Conservation (phyloP, 1,284 basidiomycete species). For the Apiotrichum veenhuisii region DNA sequence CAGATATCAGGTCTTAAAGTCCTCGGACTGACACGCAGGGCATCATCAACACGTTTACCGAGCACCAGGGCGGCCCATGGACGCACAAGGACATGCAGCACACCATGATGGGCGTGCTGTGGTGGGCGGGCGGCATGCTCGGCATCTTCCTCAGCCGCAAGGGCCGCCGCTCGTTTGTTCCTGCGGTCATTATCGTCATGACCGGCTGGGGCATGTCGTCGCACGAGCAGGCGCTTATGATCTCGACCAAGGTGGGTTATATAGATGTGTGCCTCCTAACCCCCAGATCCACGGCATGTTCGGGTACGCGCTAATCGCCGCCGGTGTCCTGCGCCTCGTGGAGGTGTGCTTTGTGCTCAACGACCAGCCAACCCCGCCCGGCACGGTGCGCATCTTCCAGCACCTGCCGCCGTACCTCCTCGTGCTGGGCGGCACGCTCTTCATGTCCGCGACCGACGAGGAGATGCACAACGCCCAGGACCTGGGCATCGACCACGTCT, state of each 20-base stretch:
- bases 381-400: conserved; percentile 61
- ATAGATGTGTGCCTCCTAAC: neutral
- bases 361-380: conserved; percentile 44
- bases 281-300: conserved; percentile 74
- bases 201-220: conserved; percentile 95
- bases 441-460: conserved; percentile 90
- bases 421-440: conserved; percentile 60
- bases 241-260: conserved; percentile 66
- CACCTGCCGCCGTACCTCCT: conserved; percentile 79
- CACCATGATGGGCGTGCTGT: conserved; percentile 68
- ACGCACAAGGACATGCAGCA: conserved; percentile 91
- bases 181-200: conserved; percentile 75
- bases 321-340: conserved; percentile 74
- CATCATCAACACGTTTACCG: conserved; percentile 87
- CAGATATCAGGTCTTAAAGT: neutral
- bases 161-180: conserved; percentile 78
- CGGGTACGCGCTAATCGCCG: conserved; percentile 79
- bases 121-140: conserved; percentile 86
- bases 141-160: conserved; percentile 82
- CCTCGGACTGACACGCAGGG: conserved; percentile 29
- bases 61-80: conserved; percentile 75
- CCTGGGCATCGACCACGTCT: conserved; percentile 78
- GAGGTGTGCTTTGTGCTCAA: conserved; percentile 74
- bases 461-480: conserved; percentile 65
- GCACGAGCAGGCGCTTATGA: conserved; percentile 77